Percentiles rank a stretch among this genome's conserved stretches.
Evolutionary conservation across 768 basidiomycete genomes (phyloP).

Genomic region (Termitomyces sp.): DNA sequence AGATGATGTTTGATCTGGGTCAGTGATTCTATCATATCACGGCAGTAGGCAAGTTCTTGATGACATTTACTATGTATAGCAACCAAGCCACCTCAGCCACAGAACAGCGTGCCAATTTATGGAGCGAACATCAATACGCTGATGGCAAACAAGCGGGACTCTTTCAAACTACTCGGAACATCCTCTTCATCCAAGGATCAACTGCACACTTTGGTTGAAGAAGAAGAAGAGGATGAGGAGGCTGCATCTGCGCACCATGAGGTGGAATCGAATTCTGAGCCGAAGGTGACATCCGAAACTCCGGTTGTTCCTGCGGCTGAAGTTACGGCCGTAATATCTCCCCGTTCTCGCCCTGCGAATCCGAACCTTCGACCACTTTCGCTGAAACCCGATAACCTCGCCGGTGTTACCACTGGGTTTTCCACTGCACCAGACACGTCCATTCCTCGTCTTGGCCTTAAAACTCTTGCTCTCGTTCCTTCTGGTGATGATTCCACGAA

Average conservation of each 20-base stretch:
- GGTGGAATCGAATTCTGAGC: constrained; percentile 17
- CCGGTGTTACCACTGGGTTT: constrained; percentile 29
- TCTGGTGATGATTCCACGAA: constrained; percentile 25
- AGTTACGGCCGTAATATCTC: constrained; percentile 30
- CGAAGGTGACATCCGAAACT: constrained; percentile 24
- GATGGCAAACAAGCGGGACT: constrained; percentile 68
- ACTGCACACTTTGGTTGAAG: constrained; percentile 75
- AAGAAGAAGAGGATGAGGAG: constrained; percentile 71
- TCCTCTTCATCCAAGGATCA: constrained; percentile 70
- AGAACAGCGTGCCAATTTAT: constrained; percentile 39
- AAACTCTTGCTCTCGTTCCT: constrained; percentile 45
- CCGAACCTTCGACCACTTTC: constrained; percentile 69
- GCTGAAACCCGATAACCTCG: constrained; percentile 51
- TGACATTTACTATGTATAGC: constrained; percentile 32
- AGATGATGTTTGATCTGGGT: constrained; percentile 63
- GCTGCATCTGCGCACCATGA: constrained; percentile 19
- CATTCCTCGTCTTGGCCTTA: constrained; percentile 42
- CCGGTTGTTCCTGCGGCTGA: constrained; percentile 26
- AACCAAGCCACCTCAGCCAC: constrained; percentile 54
- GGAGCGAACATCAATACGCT: constrained; percentile 34
- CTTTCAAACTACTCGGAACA: constrained; percentile 64
- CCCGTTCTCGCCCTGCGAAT: constrained; percentile 61
- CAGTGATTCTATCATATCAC: constrained; percentile 26
- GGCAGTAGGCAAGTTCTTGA: background rate
- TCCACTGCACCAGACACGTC: constrained; percentile 56